Evolutionary conservation across 1,284 basidiomycete species (phyloP).

Genomic region (Acaromyces ingoldii): DNA sequence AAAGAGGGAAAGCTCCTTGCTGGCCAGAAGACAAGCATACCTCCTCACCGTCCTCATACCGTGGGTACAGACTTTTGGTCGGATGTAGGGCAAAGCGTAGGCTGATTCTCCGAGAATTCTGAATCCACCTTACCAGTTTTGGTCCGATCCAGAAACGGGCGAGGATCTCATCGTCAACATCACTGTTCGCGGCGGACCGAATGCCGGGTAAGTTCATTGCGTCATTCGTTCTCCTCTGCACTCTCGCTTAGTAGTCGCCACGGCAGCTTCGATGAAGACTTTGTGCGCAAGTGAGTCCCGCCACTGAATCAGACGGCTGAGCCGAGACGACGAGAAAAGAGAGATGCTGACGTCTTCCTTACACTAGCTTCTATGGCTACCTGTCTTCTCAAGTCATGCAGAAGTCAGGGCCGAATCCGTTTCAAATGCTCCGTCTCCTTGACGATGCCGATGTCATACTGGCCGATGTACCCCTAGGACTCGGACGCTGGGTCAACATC

Average conservation of each 20-base stretch:
- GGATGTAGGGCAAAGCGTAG: neutral
- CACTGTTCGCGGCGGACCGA: constrained; percentile 44
- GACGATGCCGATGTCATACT: constrained; percentile 48
- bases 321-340: no score
- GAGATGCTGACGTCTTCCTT: no score
- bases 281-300: neutral
- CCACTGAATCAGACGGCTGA: no score
- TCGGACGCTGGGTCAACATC: constrained; percentile 22
- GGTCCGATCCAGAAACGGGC: constrained; percentile 34
- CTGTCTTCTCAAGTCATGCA: constrained; percentile 34
- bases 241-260: neutral
- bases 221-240: constrained; percentile 16
- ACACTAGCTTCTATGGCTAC: constrained; percentile 48
- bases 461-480: constrained; percentile 36
- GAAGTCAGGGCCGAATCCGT: constrained; percentile 28
- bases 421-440: constrained; percentile 49
- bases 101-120: neutral
- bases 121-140: constrained; percentile 36
- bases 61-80: neutral
- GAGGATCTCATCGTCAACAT: constrained; percentile 47
- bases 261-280: neutral
- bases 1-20: constrained; percentile 37
- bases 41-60: constrained; percentile 43
- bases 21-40: constrained; percentile 43
- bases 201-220: constrained; percentile 48